Evolutionary conservation across 1,284 basidiomycete genomes (phyloP).

Genomic region (Cystobasidium sp.): DNA sequence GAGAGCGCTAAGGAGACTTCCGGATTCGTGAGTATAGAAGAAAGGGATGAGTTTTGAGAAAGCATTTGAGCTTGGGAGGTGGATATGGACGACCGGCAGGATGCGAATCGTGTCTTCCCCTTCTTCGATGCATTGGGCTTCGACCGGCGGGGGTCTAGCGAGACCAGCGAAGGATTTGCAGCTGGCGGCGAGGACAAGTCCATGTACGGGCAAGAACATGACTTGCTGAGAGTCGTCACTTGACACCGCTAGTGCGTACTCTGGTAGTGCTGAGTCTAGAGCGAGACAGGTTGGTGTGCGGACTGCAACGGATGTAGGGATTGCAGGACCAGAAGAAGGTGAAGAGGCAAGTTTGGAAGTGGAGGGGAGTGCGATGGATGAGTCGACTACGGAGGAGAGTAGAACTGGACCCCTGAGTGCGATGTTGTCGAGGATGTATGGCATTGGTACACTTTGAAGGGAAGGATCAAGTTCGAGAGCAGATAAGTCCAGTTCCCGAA

Average conservation of each 20-base stretch:
- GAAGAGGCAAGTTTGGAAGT: neutral
- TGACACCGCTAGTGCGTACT: slow-evolving; percentile 31
- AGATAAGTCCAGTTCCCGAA: slow-evolving; percentile 14
- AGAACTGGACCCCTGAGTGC: slow-evolving; percentile 12
- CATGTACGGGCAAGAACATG: slow-evolving; percentile 34
- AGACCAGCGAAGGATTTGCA: slow-evolving; percentile 27
- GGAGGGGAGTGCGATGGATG: slow-evolving; percentile 10
- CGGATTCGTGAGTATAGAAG: slow-evolving; percentile 33
- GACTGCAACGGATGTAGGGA: slow-evolving; percentile 17
- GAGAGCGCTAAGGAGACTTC: slow-evolving; percentile 13
- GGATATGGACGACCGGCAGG: slow-evolving; percentile 33
- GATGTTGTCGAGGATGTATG: slow-evolving; percentile 36
- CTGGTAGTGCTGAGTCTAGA: slow-evolving; percentile 3
- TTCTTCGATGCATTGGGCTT: neutral
- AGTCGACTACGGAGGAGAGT: slow-evolving; percentile 7
- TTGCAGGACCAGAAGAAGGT: neutral
- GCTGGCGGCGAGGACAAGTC: slow-evolving; percentile 24
- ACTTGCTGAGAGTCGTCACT: slow-evolving; percentile 14
- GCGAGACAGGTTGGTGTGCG: slow-evolving; percentile 5
- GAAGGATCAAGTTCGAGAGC: slow-evolving; percentile 21
- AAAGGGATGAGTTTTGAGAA: slow-evolving; percentile 31
- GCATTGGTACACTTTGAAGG: slow-evolving; percentile 17
- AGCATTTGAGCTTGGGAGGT: slow-evolving; percentile 32
- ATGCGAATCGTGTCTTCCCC: neutral
- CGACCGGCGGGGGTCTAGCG: neutral